A percentile compares a stretch with the other conserved stretches of the same genome.
phyloP scores from a whole-genome alignment of 2,329 filamentous ascomycete genomes.

The Podosphaera leucotricha region DNA sequence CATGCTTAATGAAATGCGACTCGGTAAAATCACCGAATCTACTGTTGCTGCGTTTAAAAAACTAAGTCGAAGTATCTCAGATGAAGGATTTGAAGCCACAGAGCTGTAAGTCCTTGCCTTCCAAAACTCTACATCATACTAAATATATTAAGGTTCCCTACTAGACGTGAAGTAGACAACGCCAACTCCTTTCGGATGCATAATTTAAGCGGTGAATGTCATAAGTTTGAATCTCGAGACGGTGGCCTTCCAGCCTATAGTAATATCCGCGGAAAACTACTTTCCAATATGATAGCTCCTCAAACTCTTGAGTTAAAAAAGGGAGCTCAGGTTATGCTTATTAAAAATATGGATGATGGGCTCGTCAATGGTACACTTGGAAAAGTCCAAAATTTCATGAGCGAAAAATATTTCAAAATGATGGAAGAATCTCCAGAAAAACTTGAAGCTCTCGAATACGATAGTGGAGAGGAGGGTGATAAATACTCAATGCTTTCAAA shows the following conservation, averaged over 20 bases:
- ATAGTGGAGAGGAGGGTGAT: constrained; percentile 20
- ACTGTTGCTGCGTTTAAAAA: constrained; percentile 57
- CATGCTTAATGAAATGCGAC: constrained; percentile 96
- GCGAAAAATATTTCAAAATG: constrained; percentile 33
- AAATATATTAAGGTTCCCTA: constrained; percentile 43
- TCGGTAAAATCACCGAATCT: constrained; percentile 54
- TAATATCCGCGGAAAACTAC: constrained; percentile 46
- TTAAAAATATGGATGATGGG: constrained; percentile 91
- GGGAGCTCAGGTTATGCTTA: constrained; percentile 95
- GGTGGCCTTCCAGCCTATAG: constrained; percentile 43
- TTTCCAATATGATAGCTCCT: constrained; percentile 85
- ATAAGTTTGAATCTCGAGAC: constrained; percentile 53
- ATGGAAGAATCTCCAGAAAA: constrained; percentile 33
- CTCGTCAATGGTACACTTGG: constrained; percentile 89
- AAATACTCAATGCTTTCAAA: constrained; percentile 11
- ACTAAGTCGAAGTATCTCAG: constrained; percentile 45
- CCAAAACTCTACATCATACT: constrained; percentile 4
- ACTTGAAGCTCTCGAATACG: constrained; percentile 22
- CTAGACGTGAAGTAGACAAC: constrained; percentile 65
- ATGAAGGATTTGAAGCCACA: constrained; percentile 53
- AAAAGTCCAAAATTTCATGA: constrained; percentile 64
- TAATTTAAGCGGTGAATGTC: constrained; percentile 41
- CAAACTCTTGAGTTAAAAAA: constrained; percentile 60
- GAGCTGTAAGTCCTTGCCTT: constrained; percentile 37
- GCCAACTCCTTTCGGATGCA: constrained; percentile 58